Conservation (phyloP, 2,329 filamentous ascomycete species). For the Volutella citrinella region DNA sequence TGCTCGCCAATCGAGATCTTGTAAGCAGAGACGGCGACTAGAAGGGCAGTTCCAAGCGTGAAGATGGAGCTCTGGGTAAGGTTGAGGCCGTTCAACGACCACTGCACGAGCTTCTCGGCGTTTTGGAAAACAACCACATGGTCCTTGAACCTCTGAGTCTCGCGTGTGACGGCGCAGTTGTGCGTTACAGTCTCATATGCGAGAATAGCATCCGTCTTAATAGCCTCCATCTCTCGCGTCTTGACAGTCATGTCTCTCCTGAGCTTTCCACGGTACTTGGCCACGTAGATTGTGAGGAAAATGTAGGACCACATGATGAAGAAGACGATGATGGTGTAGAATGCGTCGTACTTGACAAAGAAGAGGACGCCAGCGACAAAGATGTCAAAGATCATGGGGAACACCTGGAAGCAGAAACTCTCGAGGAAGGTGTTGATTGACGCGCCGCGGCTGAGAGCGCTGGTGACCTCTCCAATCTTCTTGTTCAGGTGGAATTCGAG, state of each 20-base stretch:
- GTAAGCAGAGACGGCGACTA: conserved; percentile 60
- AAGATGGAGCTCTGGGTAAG: conserved; percentile 63
- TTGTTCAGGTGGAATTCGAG: conserved; percentile 51
- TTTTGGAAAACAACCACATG: conserved; percentile 52
- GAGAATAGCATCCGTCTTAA: conserved; percentile 47
- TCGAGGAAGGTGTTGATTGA: conserved; percentile 49
- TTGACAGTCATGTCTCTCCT: conserved; percentile 42
- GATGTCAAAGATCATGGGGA: conserved; percentile 50
- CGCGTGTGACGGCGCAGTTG: conserved; percentile 59
- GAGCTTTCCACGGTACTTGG: conserved; percentile 42
- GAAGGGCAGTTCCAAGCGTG: conserved; percentile 56
- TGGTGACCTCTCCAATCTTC: conserved; percentile 49
- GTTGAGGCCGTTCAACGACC: conserved; percentile 47
- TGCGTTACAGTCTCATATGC: conserved; percentile 60
- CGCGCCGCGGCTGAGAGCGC: conserved; percentile 44
- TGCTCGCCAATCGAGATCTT: conserved; percentile 55
- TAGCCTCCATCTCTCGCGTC: conserved; percentile 46
- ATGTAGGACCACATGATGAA: conserved; percentile 49
- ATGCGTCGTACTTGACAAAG: conserved; percentile 42
- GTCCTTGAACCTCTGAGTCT: conserved; percentile 54
- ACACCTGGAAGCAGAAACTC: conserved; percentile 45
- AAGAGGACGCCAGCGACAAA: conserved; percentile 47
- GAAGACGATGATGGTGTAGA: conserved; percentile 47
- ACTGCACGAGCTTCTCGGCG: conserved; percentile 22
- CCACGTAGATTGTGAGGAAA: conserved; percentile 49